Evolutionary conservation across 768 basidiomycete species (phyloP).

Genomic region (Suillus ampliporus): DNA sequence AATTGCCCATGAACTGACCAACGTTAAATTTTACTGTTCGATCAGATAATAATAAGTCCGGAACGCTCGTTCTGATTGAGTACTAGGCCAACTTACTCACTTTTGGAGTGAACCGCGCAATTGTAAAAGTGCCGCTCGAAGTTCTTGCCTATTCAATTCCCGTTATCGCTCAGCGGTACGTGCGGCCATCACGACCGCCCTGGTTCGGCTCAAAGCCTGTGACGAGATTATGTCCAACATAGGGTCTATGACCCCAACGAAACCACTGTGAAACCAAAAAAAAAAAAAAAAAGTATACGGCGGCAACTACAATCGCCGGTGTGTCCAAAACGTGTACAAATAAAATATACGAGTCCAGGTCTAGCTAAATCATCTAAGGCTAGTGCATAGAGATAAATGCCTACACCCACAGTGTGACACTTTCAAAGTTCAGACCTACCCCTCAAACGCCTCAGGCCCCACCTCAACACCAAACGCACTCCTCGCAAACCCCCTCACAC

Average conservation of each 20-base stretch:
- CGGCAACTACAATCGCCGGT: neutral
- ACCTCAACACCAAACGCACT: slow-evolving; percentile 82
- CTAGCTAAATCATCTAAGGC: neutral
- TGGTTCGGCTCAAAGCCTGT: no score
- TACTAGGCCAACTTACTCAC: no score
- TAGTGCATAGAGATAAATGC: neutral
- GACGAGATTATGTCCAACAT: no score
- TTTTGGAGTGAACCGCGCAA: no score
- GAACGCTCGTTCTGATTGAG: neutral
- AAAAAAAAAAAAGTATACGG: neutral
- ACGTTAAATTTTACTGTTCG: neutral
- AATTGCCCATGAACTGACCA: neutral
- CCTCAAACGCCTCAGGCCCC: slow-evolving; percentile 58
- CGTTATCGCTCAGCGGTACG: no score
- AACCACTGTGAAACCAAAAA: no score
- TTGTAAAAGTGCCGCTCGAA: no score
- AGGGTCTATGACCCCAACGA: no score
- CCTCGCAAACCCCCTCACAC: slow-evolving; percentile 77
- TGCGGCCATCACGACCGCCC: no score
- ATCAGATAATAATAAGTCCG: neutral
- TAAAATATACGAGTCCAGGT: neutral
- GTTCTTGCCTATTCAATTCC: no score
- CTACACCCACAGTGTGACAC: neutral
- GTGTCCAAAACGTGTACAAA: neutral
- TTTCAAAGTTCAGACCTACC: slow-evolving; percentile 38